Conservation (phyloP, 495 filamentous ascomycete genomes). For the Aspergillus nidulans region DNA sequence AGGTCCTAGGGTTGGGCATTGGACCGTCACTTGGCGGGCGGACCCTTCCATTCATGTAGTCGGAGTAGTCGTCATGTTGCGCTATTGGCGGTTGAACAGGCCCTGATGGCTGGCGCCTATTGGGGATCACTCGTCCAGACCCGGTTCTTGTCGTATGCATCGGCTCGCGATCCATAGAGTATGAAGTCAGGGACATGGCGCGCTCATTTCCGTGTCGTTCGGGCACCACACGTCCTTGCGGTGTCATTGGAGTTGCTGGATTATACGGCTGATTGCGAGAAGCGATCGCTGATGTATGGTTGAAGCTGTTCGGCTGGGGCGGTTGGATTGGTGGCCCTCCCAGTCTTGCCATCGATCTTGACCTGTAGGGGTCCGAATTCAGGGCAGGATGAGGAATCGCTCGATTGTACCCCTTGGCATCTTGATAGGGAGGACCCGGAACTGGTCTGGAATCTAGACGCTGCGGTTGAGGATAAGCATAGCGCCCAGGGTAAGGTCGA, state of each 20-base stretch:
- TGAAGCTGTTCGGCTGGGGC: conserved; percentile 60
- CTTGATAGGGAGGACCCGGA: conserved; percentile 53
- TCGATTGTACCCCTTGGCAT: conserved; percentile 44
- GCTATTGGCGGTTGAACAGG: conserved; percentile 24
- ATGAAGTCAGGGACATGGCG: conserved; percentile 92
- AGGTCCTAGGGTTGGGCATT: conserved; percentile 48
- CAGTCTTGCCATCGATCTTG: conserved; percentile 81
- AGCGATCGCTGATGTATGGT: conserved; percentile 62
- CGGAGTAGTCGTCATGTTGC: conserved; percentile 20
- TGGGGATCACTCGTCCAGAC: conserved; percentile 86
- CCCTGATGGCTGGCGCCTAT: conserved; percentile 54
- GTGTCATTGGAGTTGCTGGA: conserved; percentile 63
- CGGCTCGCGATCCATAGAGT: conserved; percentile 70
- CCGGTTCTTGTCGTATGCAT: conserved; percentile 75
- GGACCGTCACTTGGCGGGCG: conserved; percentile 45
- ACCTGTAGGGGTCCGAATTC: conserved; percentile 81
- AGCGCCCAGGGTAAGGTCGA: conserved; percentile 56
- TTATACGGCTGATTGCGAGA: conserved; percentile 75
- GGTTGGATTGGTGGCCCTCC: conserved; percentile 63
- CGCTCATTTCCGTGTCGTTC: conserved; percentile 82
- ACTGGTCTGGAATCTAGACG: conserved; percentile 65
- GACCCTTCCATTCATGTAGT: conserved; percentile 23
- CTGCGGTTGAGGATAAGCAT: conserved; percentile 63
- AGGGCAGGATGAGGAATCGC: conserved; percentile 61
- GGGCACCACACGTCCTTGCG: conserved; percentile 84